Evolutionary conservation across 1,284 basidiomycete genomes (phyloP), one percentile per base, ranked within the genome.

Genomic region (Bjerkandera adusta): DNA sequence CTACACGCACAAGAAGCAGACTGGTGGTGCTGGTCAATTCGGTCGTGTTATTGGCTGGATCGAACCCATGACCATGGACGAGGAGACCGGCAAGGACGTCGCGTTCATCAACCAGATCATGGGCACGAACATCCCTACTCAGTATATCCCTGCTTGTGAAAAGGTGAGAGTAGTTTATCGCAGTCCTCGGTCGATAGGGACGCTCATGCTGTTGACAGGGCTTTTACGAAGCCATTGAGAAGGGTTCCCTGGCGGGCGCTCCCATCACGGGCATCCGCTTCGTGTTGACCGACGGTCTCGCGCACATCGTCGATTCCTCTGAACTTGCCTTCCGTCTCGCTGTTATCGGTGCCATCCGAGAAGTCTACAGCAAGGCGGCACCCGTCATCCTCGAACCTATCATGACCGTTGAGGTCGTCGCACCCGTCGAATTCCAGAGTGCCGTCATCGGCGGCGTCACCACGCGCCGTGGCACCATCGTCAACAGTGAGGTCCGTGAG

Each of bases 1-100:
- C 51, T 97, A 94, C 70, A 94, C 91, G 7, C 97, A 99, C 75
- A 97, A 97, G 82, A 99, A 99, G 74, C 97, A 99, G 70, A 89
- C 89, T 0, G 97, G 97, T 57, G 97, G 97, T 69, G 89, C 94
- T 10, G 97, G 97, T 54, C 96, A 99, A 68, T 99, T 90, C 65
- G 97, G 88, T 54, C 89, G 92, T 59, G 91, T 99, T 50, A 83
- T 90, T 53, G 96, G 96, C 6, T 81, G 81, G 64, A 85, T 99
- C 52, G 94, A 98, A 68, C 93, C 96, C 5, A 93, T 97, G 85
- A 32, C 30, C 10, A 68, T 76, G 37, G 84, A 89, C 60, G 70
- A 76, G 12, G 88, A 91, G 60, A 90, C 84, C 1, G 88, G 88
- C 56, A 90, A 90, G 68, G 95, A 97, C 58, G 79, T 81, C 18